phyloP scores from a whole-genome alignment of 2,329 filamentous ascomycete genomes.

The Pestalotiopsis sp. region DNA sequence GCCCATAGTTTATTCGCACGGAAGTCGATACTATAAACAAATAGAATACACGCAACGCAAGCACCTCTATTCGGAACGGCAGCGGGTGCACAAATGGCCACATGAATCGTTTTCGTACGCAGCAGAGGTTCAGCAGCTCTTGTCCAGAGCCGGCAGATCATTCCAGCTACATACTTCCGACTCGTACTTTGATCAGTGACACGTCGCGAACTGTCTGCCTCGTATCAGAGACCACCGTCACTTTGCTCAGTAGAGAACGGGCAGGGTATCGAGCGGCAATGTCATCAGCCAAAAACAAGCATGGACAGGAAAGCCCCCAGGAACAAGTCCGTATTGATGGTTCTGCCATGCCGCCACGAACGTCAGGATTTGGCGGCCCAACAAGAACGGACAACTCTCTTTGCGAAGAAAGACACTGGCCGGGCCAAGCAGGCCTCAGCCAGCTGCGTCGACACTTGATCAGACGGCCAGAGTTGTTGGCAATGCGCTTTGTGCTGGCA shows the following conservation, averaged over 20 bases:
- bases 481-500: constrained; percentile 1
- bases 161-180: not conserved
- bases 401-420: not conserved
- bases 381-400: not conserved
- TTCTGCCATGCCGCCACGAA: not conserved
- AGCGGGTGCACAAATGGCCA: not conserved
- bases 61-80: not conserved
- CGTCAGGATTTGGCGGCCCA: not conserved
- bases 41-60: not conserved
- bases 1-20: not conserved
- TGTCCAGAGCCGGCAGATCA: not conserved
- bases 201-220: not conserved
- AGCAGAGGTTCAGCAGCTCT: not conserved
- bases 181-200: not conserved
- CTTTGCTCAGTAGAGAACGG: not conserved
- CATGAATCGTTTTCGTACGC: not conserved
- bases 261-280: not conserved
- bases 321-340: not conserved
- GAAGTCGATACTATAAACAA: not conserved
- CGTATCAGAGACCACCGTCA: not conserved
- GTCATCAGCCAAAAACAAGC: no score
- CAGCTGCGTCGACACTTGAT: not conserved
- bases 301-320: no score
- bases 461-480: not conserved
- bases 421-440: not conserved